Base-by-base conservation (phyloP, 2,329 filamentous ascomycete species). In the Alternaria longipes region DNA sequence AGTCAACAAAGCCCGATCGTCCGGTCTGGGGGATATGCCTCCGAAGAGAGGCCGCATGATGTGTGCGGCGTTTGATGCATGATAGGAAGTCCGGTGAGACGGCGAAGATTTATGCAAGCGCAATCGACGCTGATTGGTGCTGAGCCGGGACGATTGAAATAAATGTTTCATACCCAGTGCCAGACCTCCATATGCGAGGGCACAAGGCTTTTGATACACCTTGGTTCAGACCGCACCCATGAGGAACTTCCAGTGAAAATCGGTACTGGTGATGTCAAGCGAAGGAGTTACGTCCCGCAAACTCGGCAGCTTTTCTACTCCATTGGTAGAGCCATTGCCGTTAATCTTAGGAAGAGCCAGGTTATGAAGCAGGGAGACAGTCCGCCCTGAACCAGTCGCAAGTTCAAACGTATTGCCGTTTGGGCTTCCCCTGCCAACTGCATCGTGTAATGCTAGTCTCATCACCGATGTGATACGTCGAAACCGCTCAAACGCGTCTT, bases 221-320 rank as follows among this genome's bases (percentile, higher is more conserved):
- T 34, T 36, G 18, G 12, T 41, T 77, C 65, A 78, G 18, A 76
- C 60, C 9, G 69, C 72, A 2, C 75, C 75, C 54, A 74, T 70
- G 14, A 78, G 40, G 46, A 78, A 77, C 18, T 71, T 75, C 75
- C 75, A 77, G 32, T 69, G 70, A 49, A 78, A 77, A 12, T 75
- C 72, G 30, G 65, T 70, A 49, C 64, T 72, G 49, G 61, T 73
- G 32, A 77, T 71, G 36, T 78, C 74, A 41, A 75, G 67, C 4
- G 67, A 56, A 1, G 74, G 70, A 54, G 67, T 70, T 14, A 69
- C 56, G 32, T 76, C 76, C 66, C 74, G 75, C 9, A 71, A 60
- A 41, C 70, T 67, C 5, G 74, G 71, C 7, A 75, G 58, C 44
- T 66, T 65, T 18, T 76, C 72, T 5, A 60, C 51, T 22, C 70